Conservation (phyloP, 108 stramenopile species). For the Nannochloropsis granulata region DNA sequence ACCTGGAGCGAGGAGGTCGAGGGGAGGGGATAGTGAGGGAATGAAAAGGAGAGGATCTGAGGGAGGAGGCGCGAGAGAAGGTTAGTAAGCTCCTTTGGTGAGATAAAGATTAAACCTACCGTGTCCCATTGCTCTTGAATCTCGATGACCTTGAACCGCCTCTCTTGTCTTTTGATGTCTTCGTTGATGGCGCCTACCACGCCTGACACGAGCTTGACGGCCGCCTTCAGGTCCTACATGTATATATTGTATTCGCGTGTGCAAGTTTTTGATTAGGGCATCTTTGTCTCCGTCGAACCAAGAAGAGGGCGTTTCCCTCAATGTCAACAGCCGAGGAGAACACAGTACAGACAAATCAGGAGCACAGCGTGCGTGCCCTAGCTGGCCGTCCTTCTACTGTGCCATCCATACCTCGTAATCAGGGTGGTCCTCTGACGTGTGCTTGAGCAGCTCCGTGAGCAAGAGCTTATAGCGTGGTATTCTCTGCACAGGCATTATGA, state of each 20-base stretch:
- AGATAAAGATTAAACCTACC: background rate
- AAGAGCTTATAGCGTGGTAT: conserved; percentile 31
- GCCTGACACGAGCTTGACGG: background rate
- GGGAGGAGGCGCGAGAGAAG: background rate
- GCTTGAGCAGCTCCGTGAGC: conserved; percentile 14
- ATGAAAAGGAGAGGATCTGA: background rate
- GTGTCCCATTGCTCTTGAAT: background rate
- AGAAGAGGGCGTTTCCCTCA: too few species aligned
- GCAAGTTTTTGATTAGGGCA: too few species aligned
- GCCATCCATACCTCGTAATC: background rate
- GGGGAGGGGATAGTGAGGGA: background rate
- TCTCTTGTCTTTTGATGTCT: background rate
- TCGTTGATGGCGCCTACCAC: background rate
- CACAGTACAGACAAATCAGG: too few species aligned
- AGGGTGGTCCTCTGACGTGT: background rate
- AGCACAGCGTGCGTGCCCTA: background rate
- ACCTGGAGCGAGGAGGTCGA: background rate
- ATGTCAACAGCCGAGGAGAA: too few species aligned
- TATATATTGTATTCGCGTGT: too few species aligned
- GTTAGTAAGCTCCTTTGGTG: background rate
- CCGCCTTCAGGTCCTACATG: background rate
- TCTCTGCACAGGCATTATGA: conserved; percentile 33
- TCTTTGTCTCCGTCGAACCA: too few species aligned
- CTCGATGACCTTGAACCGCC: background rate
- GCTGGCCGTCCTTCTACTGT: background rate